Base-by-base conservation (phyloP, 2,329 filamentous ascomycete species). In the Davidsoniella neocaledoniae region DNA sequence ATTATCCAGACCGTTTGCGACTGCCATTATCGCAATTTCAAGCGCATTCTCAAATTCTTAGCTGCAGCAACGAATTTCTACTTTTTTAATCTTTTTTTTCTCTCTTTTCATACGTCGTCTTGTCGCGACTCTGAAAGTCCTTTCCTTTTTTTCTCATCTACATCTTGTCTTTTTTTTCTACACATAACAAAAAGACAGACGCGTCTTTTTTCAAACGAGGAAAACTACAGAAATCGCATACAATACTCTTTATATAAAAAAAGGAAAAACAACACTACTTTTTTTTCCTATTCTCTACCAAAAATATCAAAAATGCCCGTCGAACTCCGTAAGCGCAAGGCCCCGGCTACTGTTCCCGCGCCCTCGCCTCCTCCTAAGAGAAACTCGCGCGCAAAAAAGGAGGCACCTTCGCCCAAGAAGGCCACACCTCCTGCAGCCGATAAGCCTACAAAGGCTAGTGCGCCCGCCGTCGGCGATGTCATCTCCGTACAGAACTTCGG, bases 311-410 rank as follows among this genome's bases (percentile, higher is more conserved):
- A 54, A 49, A 78, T 79, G 76, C 71, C 73, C 55, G 68, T 72
- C 57, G 72, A 72, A 58, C 67, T 79, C 41, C 70, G 76, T 64
- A 78, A 79, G 66, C 74, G 76, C 67, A 77, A 77, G 64, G 72
- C 73, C 56, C 69, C 68, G 48, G 67, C 66, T 58, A 63, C 68
- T 52, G 63, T 66, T 23, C 63, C 68, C 23, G 61, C 66, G 48
- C 65, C 69, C 54, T 66, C 70, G 55, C 65, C 70, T 14, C 64
- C 69, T 19, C 58, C 60, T 53, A 55, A 56, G 41, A 45, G 56
- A 17, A 54, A 61, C 49, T 63, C 63, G 55, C 60, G 60, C 49
- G 55, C 63, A 16, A 56, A 63, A 47, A 61, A 64, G 53, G 63
- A 65, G 54, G 54, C 60, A 25, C 59, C 44, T 23, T n/a, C 39